phyloP scores from a whole-genome alignment of 345 rosid species.

The Carallia brachiata region DNA sequence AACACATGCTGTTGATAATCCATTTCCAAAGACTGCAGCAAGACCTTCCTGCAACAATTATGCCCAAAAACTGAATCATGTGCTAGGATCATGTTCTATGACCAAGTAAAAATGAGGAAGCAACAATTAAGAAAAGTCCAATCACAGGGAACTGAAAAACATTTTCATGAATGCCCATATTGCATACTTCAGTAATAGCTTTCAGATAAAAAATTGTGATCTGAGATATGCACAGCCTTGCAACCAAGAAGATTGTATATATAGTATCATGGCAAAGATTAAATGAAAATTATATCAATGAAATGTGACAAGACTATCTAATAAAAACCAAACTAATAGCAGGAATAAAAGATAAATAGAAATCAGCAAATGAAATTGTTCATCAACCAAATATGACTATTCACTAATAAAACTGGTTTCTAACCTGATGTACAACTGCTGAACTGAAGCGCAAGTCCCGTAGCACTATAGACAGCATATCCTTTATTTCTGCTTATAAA shows the following conservation, averaged over 20 bases:
- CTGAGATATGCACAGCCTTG: background rate
- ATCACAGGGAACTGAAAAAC: background rate
- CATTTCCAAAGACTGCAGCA: conserved; percentile 92
- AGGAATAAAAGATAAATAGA: background rate
- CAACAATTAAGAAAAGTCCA: background rate
- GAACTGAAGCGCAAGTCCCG: conserved; percentile 73
- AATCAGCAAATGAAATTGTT: conserved; percentile 4
- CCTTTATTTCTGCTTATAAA: conserved; percentile 72
- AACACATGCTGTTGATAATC: conserved; percentile 83
- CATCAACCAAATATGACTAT: too few relatives aligned
- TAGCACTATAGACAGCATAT: conserved; percentile 64
- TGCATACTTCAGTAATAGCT: background rate
- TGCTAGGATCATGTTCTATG: background rate
- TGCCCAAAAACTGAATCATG: conserved; percentile 13
- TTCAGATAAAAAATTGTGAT: background rate
- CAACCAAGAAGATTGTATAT: too few relatives aligned
- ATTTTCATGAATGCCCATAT: too few relatives aligned
- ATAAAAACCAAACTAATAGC: too few relatives aligned
- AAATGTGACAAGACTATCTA: too few relatives aligned
- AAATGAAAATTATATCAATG: too few relatives aligned
- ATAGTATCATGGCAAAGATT: too few relatives aligned
- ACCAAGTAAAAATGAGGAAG: background rate
- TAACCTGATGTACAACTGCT: conserved; percentile 92
- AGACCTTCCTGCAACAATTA: conserved; percentile 66
- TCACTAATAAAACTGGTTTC: background rate